Evolutionary conservation across 176 grass and related monocot genomes (phyloP).

Genomic region (Avena sativa): DNA sequence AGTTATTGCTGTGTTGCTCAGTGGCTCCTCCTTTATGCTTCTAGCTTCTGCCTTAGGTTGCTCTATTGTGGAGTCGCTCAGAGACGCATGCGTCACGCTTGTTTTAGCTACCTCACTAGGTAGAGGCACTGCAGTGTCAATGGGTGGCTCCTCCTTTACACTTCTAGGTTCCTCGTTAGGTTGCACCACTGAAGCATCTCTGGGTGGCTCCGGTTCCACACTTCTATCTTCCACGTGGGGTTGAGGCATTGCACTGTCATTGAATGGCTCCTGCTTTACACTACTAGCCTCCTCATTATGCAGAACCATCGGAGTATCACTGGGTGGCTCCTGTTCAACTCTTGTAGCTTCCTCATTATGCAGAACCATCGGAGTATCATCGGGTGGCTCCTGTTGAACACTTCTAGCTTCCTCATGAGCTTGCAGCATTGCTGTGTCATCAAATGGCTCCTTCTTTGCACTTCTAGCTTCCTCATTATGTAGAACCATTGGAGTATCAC

Average conservation of each 20-base stretch:
- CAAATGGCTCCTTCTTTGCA: not conserved
- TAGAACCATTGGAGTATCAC: not conserved
- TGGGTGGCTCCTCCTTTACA: not conserved
- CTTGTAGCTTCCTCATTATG: not conserved
- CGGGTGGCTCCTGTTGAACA: no score
- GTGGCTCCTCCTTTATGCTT: constrained; percentile 10
- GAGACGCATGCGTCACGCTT: not conserved
- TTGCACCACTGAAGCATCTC: constrained; percentile 2
- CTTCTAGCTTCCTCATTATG: constrained; percentile 2
- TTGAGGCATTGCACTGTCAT: not conserved
- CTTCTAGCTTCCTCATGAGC: constrained; percentile 32
- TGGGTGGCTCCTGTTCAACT: not conserved
- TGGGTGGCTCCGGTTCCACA: constrained; percentile 10
- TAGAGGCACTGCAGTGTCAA: constrained; percentile 1
- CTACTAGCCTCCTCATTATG: not conserved
- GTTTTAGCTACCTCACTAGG: constrained; percentile 4
- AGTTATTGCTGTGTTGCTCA: not conserved
- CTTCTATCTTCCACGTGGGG: not conserved
- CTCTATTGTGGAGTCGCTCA: not conserved
- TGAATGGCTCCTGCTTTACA: constrained; percentile 27
- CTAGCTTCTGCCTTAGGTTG: constrained; percentile 21
- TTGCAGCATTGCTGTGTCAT: not conserved
- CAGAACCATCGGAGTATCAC: not conserved
- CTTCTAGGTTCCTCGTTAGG: constrained; percentile 19
- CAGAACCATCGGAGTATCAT: no score